Percentiles rank a stretch among this genome's conserved stretches.
phyloP scores from a whole-genome alignment of 139 green algal genomes.

The Chlamydomonas sp. region DNA sequence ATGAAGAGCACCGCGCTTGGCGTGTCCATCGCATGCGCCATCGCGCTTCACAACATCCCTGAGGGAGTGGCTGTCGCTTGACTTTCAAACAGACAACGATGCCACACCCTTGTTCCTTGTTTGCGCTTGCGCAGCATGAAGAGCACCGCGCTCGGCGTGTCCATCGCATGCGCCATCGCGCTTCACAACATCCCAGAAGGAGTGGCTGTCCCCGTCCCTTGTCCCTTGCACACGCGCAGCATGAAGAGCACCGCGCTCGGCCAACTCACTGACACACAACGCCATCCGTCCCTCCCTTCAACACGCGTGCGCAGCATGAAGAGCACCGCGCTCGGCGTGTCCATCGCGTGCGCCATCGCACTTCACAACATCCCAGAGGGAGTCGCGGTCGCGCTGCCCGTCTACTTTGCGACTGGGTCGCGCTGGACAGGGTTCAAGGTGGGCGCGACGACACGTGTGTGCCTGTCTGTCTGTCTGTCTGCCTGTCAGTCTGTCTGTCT shows the following conservation, averaged over 20 bases:
- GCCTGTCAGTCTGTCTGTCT: too few relatives aligned
- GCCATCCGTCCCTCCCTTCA: too few relatives aligned
- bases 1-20: too few relatives aligned
- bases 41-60: slow-evolving; percentile 82
- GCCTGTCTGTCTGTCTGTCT: too few relatives aligned
- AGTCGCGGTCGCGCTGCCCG: slow-evolving; percentile 75
- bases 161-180: slow-evolving; percentile 71
- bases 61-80: slow-evolving; percentile 68
- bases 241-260: too few relatives aligned
- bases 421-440: slow-evolving; percentile 39
- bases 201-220: slow-evolving; percentile 73
- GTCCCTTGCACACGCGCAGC: too few relatives aligned
- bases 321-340: slow-evolving; percentile 35
- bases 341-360: slow-evolving; percentile 69
- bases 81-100: too few relatives aligned
- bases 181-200: slow-evolving; percentile 83
- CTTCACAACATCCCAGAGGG: slow-evolving; percentile 82
- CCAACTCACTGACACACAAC: too few relatives aligned
- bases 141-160: too few relatives aligned
- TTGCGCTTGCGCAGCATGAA: slow-evolving; percentile 34
- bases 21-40: slow-evolving; percentile 69
- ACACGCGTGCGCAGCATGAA: slow-evolving; percentile 44
- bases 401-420: slow-evolving; percentile 80
- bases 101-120: too few relatives aligned
- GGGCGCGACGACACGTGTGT: too few relatives aligned